Evolutionary conservation across 1,284 basidiomycete species (phyloP).

Genomic region (Retiboletus flavoniger): DNA sequence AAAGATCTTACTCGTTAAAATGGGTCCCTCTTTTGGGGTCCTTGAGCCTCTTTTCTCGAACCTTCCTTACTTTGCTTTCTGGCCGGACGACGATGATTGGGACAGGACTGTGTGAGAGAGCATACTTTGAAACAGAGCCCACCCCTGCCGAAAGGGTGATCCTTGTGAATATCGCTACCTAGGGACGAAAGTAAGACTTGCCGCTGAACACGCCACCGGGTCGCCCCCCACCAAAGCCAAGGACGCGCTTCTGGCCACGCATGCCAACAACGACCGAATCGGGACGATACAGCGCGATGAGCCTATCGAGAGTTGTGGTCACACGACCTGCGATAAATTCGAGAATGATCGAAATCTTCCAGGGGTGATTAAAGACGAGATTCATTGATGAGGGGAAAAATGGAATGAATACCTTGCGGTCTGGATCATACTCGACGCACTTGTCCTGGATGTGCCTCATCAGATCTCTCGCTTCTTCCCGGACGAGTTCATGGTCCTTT

Average conservation of each 20-base stretch:
- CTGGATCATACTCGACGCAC: slow-evolving; percentile 76
- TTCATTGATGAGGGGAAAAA: not conserved
- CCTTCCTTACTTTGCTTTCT: slow-evolving; percentile 83
- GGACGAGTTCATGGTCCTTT: slow-evolving; percentile 79
- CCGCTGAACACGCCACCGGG: slow-evolving; percentile 52
- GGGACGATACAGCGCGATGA: slow-evolving; percentile 94
- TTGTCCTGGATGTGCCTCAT: slow-evolving; percentile 82
- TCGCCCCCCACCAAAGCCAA: slow-evolving; percentile 50
- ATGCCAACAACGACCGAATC: slow-evolving; percentile 95
- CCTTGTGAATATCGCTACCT: not conserved
- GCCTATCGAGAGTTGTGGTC: slow-evolving; percentile 83
- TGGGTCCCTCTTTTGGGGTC: slow-evolving; percentile 84
- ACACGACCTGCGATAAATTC: slow-evolving; percentile 94
- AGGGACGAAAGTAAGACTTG: slow-evolving; percentile 46
- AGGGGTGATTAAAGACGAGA: not conserved
- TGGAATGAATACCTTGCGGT: slow-evolving; percentile 58
- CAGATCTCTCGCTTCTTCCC: slow-evolving; percentile 85
- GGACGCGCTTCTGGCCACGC: slow-evolving; percentile 64
- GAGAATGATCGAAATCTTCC: slow-evolving; percentile 84
- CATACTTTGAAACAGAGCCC: slow-evolving; percentile 55
- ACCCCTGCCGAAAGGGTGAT: slow-evolving; percentile 4
- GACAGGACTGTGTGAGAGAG: slow-evolving; percentile 85
- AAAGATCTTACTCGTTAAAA: slow-evolving; percentile 51
- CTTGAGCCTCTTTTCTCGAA: slow-evolving; percentile 76
- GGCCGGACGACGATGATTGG: slow-evolving; percentile 91